Percentiles rank a stretch among this genome's conserved stretches.
Evolutionary conservation across 768 basidiomycete genomes (phyloP).

Genomic region (Collybia sordida): DNA sequence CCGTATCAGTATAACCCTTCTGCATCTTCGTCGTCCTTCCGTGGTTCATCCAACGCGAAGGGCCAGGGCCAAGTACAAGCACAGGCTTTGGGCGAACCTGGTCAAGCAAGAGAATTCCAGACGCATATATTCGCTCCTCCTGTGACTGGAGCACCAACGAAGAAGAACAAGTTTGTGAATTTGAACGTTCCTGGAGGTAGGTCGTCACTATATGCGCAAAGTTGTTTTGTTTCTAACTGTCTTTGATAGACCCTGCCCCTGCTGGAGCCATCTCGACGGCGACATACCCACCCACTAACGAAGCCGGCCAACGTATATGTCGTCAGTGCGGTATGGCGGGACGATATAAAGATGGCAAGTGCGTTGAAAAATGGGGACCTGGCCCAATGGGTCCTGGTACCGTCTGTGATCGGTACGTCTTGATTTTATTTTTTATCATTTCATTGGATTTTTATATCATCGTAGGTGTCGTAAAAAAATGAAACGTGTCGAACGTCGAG

Average conservation of each 20-base stretch:
- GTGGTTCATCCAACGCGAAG: too few species aligned
- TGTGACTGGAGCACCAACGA: slow-evolving; percentile 70
- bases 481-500: slow-evolving; percentile 78
- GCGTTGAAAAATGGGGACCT: slow-evolving; percentile 88
- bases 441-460: not conserved
- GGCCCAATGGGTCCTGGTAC: slow-evolving; percentile 83
- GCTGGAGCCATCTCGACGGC: slow-evolving; percentile 7
- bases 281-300: slow-evolving; percentile 48
- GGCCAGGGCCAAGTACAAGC: not conserved
- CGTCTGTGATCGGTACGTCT: slow-evolving; percentile 70
- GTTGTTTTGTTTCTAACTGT: not conserved
- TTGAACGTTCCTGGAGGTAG: slow-evolving; percentile 11
- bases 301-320: slow-evolving; percentile 72
- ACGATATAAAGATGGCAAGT: slow-evolving; percentile 81
- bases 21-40: too few species aligned
- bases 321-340: slow-evolving; percentile 73
- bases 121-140: slow-evolving; percentile 74
- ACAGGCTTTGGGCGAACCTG: slow-evolving; percentile 22
- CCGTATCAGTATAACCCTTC: not conserved
- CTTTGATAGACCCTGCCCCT: not conserved
- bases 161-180: slow-evolving; percentile 53
- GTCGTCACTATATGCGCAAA: slow-evolving; percentile 7
- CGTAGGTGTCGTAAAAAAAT: slow-evolving; percentile 79
- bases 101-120: slow-evolving; percentile 43
- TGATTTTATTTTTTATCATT: not conserved